phyloP scores from a whole-genome alignment of 1,139 yeast species.

The Lodderomyces theae region DNA sequence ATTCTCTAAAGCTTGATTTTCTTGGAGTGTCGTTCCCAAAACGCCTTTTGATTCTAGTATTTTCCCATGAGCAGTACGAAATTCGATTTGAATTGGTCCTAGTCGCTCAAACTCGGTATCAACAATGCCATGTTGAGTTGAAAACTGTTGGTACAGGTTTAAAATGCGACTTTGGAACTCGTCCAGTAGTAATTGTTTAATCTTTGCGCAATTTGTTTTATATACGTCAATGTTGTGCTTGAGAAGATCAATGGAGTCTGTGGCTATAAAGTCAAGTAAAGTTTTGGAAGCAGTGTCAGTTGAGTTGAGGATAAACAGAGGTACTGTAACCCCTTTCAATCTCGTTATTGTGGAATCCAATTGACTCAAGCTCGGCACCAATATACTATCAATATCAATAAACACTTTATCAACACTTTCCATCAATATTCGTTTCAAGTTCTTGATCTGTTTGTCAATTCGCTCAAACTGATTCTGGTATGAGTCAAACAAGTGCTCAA shows the following conservation, averaged over 20 bases:
- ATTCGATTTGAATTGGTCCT: slow-evolving; percentile 19
- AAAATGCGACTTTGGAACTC: slow-evolving; percentile 18
- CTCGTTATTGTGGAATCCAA: slow-evolving; percentile 26
- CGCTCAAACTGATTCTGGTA: slow-evolving; percentile 18
- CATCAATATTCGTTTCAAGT: background rate
- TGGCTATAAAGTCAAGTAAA: slow-evolving; percentile 34
- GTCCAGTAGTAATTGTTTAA: slow-evolving; percentile 21
- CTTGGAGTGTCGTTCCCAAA: slow-evolving; percentile 26
- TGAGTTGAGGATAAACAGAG: slow-evolving; percentile 23
- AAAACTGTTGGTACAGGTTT: slow-evolving; percentile 17
- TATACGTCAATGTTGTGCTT: slow-evolving; percentile 28
- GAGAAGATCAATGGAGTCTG: slow-evolving; percentile 30
- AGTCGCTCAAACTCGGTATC: slow-evolving; percentile 23
- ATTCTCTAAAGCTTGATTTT: slow-evolving; percentile 55
- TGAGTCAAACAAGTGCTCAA: slow-evolving; percentile 22
- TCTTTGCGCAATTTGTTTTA: slow-evolving; percentile 25
- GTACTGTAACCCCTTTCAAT: slow-evolving; percentile 28
- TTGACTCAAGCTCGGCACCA: slow-evolving; percentile 24
- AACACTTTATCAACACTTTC: slow-evolving; percentile 7
- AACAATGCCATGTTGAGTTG: slow-evolving; percentile 18
- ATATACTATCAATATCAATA: slow-evolving; percentile 8
- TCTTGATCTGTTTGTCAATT: slow-evolving; percentile 8
- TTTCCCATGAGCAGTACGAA: slow-evolving; percentile 14
- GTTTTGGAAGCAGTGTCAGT: background rate
- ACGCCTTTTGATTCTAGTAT: slow-evolving; percentile 17